Conservation (phyloP, 768 basidiomycete genomes). For the Pisolithus marmoratus region DNA sequence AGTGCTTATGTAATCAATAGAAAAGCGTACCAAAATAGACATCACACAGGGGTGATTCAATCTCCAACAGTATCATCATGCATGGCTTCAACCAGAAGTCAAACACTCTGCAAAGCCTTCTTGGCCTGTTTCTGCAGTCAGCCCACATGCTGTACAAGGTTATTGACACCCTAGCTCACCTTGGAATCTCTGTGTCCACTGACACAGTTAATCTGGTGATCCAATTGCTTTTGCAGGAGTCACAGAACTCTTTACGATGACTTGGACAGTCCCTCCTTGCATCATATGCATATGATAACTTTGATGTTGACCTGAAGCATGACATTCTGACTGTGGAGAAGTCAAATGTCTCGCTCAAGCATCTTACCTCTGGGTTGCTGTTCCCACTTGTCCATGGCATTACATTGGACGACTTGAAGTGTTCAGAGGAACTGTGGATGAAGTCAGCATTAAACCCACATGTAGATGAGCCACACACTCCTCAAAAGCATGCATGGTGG, state of each 20-base stretch:
- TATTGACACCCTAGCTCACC: conserved; percentile 23
- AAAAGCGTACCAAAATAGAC: no score
- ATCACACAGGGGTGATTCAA: no score
- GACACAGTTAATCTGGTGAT: conserved; percentile 19
- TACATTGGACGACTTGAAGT: conserved; percentile 22
- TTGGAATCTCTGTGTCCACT: conserved; percentile 25
- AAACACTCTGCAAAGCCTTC: conserved; percentile 5
- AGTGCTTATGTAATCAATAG: no score
- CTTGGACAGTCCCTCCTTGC: conserved; percentile 21
- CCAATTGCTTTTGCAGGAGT: conserved; percentile 19
- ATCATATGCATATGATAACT: conserved; percentile 37
- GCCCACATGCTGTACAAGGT: conserved; percentile 21
- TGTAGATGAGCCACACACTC: no score
- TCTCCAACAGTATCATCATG: no score
- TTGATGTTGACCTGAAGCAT: conserved; percentile 34
- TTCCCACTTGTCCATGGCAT: conserved; percentile 18
- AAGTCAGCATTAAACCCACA: conserved; percentile 19
- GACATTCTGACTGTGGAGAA: conserved; percentile 27
- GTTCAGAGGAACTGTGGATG: conserved; percentile 30
- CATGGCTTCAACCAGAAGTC: conserved; percentile 26
- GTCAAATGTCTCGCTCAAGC: conserved; percentile 13
- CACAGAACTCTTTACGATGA: conserved; percentile 8
- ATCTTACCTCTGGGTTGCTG: conserved; percentile 20
- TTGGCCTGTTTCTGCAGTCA: conserved; percentile 16
- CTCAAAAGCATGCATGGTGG: no score